Base-by-base conservation (phyloP, 768 basidiomycete species). In the Tricholoma bakamatsutake region DNA sequence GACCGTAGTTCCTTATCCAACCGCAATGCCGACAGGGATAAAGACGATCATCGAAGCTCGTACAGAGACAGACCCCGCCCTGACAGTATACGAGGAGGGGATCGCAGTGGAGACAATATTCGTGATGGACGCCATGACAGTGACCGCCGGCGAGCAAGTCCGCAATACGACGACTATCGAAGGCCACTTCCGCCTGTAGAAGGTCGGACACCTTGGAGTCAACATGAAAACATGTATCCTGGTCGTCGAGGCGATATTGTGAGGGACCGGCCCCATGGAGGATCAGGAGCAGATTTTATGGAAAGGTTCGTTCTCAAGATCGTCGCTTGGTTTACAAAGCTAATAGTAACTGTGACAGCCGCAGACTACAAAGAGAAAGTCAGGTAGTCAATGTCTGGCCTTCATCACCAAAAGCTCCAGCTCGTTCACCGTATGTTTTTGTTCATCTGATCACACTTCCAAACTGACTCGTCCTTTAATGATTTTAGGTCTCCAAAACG, bases 311-410 rank as follows among this genome's bases (percentile, higher is more conserved):
- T 69, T 27, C 13, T 18, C 33, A n/a, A 55, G 51, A 12, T 11
- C 9, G 6, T 11, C 8, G 5, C 30, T 55, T 40, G 13, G 12
- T 53, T 6, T 9, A 11, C 31, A 12, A 54, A 35, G 49, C 31
- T 27, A 11, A 54, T 21, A 64, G 56, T 40, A 17, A 15, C 55
- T 34, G 40, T 43, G 51, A 0, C 57, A 93, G 91, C 62, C 91
- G 92, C 31, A 77, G 88, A 54, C 65, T 75, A 47, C 85, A 92
- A 66, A 77, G 92, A 48, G 83, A 83, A 61, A 74, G 62, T 4
- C 80, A 71, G 8, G 76, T 75, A 5, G 67, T 83, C 1, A 78
- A 79, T 61, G 76, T 91, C n/a, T 94, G 92, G 92, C 92, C 92
- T 1, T 69, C 83, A 3, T 93, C 92, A 2, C 92, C 92, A 0